These are phyloP conservation scores for Ustulina deusta DNA, from an alignment of 2,329 filamentous ascomycete species.

Conservation along the genomic window DNA sequence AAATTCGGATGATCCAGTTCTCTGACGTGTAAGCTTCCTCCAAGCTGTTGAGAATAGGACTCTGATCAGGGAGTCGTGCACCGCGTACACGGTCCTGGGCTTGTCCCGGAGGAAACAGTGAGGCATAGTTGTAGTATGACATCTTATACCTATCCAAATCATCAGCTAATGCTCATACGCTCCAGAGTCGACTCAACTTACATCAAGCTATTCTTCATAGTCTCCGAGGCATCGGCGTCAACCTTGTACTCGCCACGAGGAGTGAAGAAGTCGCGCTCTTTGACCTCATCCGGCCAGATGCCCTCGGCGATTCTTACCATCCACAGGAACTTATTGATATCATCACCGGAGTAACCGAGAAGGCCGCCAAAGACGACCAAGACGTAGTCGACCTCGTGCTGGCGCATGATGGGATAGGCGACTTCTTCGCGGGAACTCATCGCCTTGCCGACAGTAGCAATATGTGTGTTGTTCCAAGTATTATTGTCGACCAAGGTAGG, in stretches of 20 bases:
- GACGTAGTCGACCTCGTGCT: slow-evolving; percentile 99
- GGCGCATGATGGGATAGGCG: slow-evolving; percentile 97
- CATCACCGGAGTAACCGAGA: slow-evolving; percentile 95
- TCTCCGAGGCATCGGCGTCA: slow-evolving; percentile 90
- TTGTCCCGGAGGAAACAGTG: slow-evolving; percentile 91
- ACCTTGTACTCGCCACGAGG: slow-evolving; percentile 93
- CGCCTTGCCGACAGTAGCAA: slow-evolving; percentile 97
- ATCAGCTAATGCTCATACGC: slow-evolving; percentile 8
- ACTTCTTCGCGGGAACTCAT: slow-evolving; percentile 98
- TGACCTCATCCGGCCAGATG: slow-evolving; percentile 99
- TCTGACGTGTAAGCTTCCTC: slow-evolving; percentile 99
- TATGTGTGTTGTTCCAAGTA: slow-evolving; percentile 99
- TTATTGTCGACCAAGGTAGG: slow-evolving; percentile 99
- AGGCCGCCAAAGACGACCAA: slow-evolving; percentile 96
- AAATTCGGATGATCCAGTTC: slow-evolving; percentile 99
- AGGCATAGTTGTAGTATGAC: slow-evolving; percentile 98
- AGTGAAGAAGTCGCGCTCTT: slow-evolving; percentile 97
- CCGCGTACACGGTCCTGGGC: slow-evolving; percentile 90
- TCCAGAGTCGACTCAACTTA: slow-evolving; percentile 62
- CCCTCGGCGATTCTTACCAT: slow-evolving; percentile 99
- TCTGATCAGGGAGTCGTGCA: slow-evolving; percentile 81
- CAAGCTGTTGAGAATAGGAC: slow-evolving; percentile 86
- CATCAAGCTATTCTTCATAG: slow-evolving; percentile 99
- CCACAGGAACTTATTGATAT: slow-evolving; percentile 99
- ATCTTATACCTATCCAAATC: slow-evolving; percentile 90